A percentile compares a stretch with the other conserved stretches of the same genome.
phyloP scores from a whole-genome alignment of 140 eudicot genomes.

The Stevia rebaudiana region DNA sequence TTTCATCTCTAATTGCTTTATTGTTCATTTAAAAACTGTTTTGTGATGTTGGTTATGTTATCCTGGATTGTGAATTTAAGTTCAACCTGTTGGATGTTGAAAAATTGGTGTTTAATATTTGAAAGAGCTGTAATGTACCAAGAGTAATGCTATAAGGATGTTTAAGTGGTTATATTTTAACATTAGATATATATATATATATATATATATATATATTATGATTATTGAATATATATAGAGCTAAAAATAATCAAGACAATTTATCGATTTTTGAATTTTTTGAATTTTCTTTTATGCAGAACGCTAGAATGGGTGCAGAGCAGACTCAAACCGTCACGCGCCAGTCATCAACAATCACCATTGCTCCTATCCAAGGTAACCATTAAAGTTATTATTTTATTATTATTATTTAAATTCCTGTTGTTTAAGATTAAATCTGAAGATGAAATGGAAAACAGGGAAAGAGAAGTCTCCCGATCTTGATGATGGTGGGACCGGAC shows the following conservation, averaged over 20 bases:
- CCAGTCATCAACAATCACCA: slow-evolving; percentile 61
- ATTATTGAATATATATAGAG: not conserved
- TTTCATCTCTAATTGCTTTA: not conserved
- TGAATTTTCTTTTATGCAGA: slow-evolving; percentile 34
- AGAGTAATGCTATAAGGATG: not conserved
- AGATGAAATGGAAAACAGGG: slow-evolving; percentile 33
- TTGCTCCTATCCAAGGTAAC: slow-evolving; percentile 68
- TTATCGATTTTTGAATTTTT: slow-evolving; percentile 7
- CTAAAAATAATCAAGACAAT: not conserved
- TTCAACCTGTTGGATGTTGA: slow-evolving; percentile 6
- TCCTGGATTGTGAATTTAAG: not conserved
- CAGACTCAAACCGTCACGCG: slow-evolving; percentile 78
- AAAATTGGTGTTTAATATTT: not conserved
- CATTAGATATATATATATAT: not conserved
- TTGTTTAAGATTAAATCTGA: slow-evolving; percentile 1
- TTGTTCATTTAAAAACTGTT: not conserved
- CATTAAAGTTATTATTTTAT: not conserved
- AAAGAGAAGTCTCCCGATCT: slow-evolving; percentile 81
- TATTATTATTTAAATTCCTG: not conserved
- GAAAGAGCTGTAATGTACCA: not conserved
- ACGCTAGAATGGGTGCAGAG: slow-evolving; percentile 64
- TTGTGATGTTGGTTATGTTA: not conserved
- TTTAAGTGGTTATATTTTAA: not conserved
- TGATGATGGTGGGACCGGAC: slow-evolving; percentile 77
- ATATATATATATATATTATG: not conserved